Evolutionary conservation across 2,329 filamentous ascomycete genomes (phyloP), one percentile per base, ranked within the genome.

Genomic region (Alternaria rosae): DNA sequence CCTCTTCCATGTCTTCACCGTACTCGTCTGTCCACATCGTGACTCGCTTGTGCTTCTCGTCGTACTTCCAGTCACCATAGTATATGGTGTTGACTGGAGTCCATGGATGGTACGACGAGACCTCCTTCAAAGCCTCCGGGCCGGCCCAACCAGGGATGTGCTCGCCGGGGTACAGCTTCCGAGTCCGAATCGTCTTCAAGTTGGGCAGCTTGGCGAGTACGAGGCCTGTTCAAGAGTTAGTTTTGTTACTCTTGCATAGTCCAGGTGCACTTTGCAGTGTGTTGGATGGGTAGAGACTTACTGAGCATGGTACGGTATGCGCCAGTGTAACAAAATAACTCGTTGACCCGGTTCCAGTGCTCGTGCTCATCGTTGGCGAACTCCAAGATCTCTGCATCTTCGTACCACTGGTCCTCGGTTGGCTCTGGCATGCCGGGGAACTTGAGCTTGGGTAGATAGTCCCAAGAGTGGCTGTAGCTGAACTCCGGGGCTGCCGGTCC

Each of bases 31-130:
- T 48, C 42, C 62, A 65, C 5, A 54, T 41, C 8, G 65, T 70
- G 43, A 64, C 44, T 12, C 66, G 52, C 6, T 41, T 41, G 32
- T 71, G 62, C 3, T 57, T 8, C 10, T 44, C 65, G 9, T 71
- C 70, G 53, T 73, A 71, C 55, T 69, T 58, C 59, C 62, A 71
- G 35, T 62, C 61, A 10, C 64, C 68, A 30, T 71, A 73, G 59
- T 60, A 68, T 48, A 70, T 57, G 11, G 42, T 2, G 20, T 66
- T 65, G 25, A 54, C 58, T 21, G 63, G 48, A 11, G 70, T 42
- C 7, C 20, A 21, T 0, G 57, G n/a, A 5, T 23, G 35, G 47
- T 65, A 68, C 52, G 63, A 70, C 1, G 70, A 71, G 8, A 72
- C 41, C 3, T 57, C 8, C 32, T 61, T 48, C 28, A 71, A 45